A percentile compares a stretch with the other conserved stretches of the same genome.
Conservation (phyloP, 495 filamentous ascomycete species). For the Pyrenula massariospora region DNA sequence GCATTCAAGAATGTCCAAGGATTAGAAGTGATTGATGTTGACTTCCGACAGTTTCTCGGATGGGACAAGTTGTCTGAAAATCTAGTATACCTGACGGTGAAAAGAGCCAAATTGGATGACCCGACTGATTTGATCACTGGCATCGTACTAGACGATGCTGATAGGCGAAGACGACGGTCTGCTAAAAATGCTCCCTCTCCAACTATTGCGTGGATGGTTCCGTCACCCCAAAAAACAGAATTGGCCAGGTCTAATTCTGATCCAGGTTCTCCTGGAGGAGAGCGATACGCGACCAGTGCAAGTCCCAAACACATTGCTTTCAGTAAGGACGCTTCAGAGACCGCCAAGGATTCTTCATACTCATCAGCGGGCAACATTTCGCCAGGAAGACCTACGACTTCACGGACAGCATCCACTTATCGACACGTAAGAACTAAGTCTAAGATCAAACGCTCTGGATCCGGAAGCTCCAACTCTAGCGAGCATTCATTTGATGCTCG, state of each 20-base stretch:
- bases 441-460: slow-evolving; percentile 73
- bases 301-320: slow-evolving; percentile 35
- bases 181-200: slow-evolving; percentile 76
- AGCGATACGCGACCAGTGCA: slow-evolving; percentile 29
- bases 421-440: slow-evolving; percentile 42
- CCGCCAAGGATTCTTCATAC: slow-evolving; percentile 28
- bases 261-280: slow-evolving; percentile 53
- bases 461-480: slow-evolving; percentile 86
- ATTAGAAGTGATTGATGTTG: slow-evolving; percentile 86
- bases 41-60: slow-evolving; percentile 92
- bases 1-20: slow-evolving; percentile 93
- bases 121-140: slow-evolving; percentile 79
- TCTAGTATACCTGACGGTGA: slow-evolving; percentile 79
- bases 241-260: slow-evolving; percentile 44
- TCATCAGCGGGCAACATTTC: slow-evolving; percentile 51
- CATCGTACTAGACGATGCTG: slow-evolving; percentile 92
- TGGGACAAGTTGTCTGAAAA: slow-evolving; percentile 93
- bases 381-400: slow-evolving; percentile 60
- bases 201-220: slow-evolving; percentile 15
- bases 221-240: slow-evolving; percentile 46
- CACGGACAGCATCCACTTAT: slow-evolving; percentile 47
- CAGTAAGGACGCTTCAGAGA: slow-evolving; percentile 38
- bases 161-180: slow-evolving; percentile 75
- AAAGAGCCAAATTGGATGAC: slow-evolving; percentile 77
- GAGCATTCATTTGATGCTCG: slow-evolving; percentile 56